These are phyloP conservation scores for Stephania japonica DNA, from an alignment of 164 flowering plant species.

Conservation along the genomic window DNA sequence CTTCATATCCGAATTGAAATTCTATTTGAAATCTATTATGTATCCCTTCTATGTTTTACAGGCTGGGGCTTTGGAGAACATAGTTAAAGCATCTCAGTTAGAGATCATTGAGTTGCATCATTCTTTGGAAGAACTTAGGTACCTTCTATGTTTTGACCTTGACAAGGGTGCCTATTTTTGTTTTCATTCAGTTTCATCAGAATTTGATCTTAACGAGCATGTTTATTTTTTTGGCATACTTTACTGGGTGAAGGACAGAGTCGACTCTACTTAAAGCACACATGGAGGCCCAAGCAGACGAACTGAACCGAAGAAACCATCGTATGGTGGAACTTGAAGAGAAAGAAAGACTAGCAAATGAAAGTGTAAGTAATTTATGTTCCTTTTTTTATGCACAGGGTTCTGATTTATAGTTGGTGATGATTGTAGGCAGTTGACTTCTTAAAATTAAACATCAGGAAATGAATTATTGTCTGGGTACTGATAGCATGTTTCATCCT, in stretches of 20 bases:
- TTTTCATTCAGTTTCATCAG: background rate
- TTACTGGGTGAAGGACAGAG: conserved; percentile 79
- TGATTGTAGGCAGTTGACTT: background rate
- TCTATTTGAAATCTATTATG: background rate
- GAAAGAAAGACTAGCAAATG: conserved; percentile 87
- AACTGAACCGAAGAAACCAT: conserved; percentile 56
- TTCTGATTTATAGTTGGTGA: background rate
- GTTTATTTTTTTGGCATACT: conserved; percentile 15
- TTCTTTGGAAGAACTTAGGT: conserved; percentile 79
- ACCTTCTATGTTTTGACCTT: conserved; percentile 9
- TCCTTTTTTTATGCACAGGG: background rate
- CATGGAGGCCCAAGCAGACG: conserved; percentile 71
- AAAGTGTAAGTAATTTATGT: conserved; percentile 42
- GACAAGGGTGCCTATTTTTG: background rate
- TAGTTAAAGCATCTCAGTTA: conserved; percentile 79
- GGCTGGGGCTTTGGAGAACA: conserved; percentile 92
- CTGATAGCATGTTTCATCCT: background rate
- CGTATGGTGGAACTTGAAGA: conserved; percentile 77
- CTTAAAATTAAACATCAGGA: background rate
- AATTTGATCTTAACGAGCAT: conserved; percentile 8
- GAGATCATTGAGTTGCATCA: conserved; percentile 81
- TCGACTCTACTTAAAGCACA: conserved; percentile 58
- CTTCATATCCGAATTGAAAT: background rate
- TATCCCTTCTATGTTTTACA: conserved; percentile 13
- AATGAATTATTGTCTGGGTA: background rate